Evolutionary conservation across 179 eudicot genomes (phyloP).

Genomic region (Spinacia oleracea): DNA sequence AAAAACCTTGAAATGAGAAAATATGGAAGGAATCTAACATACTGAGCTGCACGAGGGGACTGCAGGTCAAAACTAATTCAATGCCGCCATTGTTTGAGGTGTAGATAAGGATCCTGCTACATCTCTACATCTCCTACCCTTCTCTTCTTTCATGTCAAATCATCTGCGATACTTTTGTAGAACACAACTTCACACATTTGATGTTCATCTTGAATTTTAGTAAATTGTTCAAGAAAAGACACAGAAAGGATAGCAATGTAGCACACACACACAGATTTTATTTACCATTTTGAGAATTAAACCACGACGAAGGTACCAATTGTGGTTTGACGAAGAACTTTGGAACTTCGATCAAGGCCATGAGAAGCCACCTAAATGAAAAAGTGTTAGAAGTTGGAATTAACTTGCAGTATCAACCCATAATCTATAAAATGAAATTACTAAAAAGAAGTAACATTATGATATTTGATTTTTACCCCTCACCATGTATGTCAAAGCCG

Average conservation of each 20-base stretch:
- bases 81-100: not conserved
- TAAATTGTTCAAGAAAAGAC: too few relatives aligned
- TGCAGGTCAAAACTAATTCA: constrained; percentile 1
- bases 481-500: constrained; percentile 88
- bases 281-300: constrained; percentile 28
- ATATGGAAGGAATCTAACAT: constrained; percentile 10
- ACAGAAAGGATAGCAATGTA: not conserved
- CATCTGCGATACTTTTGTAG: not conserved
- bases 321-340: constrained; percentile 88
- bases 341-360: constrained; percentile 89
- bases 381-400: not conserved
- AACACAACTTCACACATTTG: constrained; percentile 12
- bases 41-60: not conserved
- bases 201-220: not conserved
- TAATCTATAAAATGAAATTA: not conserved
- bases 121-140: not conserved
- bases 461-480: constrained; percentile 7
- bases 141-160: not conserved
- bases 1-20: not conserved
- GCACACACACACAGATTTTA: not conserved
- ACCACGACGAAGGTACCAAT: constrained; percentile 44
- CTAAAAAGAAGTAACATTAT: not conserved
- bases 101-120: not conserved
- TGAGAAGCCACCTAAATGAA: constrained; percentile 84
- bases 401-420: not conserved